These are phyloP conservation scores for Populus hybrid DNA, from an alignment of 441 rosid species.

Conservation along the genomic window DNA sequence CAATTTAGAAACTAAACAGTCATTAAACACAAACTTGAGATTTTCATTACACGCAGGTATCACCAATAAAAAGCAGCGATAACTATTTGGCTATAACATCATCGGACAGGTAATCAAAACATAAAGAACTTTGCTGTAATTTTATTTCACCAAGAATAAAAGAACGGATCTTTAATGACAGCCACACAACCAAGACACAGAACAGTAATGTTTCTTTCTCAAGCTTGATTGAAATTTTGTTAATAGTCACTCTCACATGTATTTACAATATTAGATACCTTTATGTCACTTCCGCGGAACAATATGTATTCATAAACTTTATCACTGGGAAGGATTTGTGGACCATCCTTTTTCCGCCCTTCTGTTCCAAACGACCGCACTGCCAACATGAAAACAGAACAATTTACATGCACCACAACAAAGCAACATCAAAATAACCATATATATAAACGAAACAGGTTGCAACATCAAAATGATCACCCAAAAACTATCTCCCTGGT, in stretches of 20 bases:
- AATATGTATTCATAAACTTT: conserved; percentile 83
- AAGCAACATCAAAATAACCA: neutral
- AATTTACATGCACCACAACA: neutral
- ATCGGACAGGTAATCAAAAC: neutral
- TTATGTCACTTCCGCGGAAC: conserved; percentile 94
- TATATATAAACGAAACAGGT: neutral
- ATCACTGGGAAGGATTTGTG: conserved; percentile 68
- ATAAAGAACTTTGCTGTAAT: neutral
- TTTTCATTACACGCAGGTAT: neutral
- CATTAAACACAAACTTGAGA: neutral
- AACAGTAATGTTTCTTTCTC: neutral
- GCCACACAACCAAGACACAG: neutral
- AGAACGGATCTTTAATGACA: neutral
- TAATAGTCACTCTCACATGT: neutral
- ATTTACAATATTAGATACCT: conserved; percentile 43
- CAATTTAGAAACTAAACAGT: neutral
- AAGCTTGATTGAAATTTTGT: conserved; percentile 1
- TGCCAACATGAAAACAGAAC: conserved; percentile 23
- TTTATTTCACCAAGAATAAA: neutral
- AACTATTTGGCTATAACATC: neutral
- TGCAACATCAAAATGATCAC: neutral
- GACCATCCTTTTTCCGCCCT: conserved; percentile 91
- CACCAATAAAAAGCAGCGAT: neutral
- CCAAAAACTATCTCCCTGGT: neutral
- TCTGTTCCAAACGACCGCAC: conserved; percentile 97